phyloP scores from a whole-genome alignment of 2,329 filamentous ascomycete species.

The Bipolaris zeicola region DNA sequence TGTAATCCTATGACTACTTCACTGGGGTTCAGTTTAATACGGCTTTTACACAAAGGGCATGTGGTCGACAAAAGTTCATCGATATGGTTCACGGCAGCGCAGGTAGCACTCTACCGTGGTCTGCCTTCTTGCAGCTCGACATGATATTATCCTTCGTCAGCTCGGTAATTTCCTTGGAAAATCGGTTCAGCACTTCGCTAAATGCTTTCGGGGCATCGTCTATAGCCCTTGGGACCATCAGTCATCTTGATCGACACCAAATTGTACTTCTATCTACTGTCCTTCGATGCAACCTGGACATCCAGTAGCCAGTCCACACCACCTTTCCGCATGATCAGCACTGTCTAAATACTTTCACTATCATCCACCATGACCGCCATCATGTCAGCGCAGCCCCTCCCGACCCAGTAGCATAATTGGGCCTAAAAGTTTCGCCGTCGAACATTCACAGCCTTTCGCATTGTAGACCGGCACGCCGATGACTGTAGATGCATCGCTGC shows the following conservation, averaged over 20 bases:
- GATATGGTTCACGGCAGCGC: slow-evolving; percentile 44
- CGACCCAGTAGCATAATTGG: slow-evolving; percentile 30
- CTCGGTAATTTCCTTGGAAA: slow-evolving; percentile 52
- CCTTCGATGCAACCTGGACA: slow-evolving; percentile 45
- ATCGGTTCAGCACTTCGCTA: slow-evolving; percentile 48
- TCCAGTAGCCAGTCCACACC: slow-evolving; percentile 47
- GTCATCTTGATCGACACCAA: slow-evolving; percentile 50
- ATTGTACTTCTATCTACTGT: slow-evolving; percentile 52
- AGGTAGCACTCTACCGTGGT: slow-evolving; percentile 44
- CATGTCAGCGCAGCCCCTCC: slow-evolving; percentile 36
- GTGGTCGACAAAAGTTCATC: slow-evolving; percentile 50
- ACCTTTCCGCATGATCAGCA: slow-evolving; percentile 42
- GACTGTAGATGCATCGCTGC: slow-evolving; percentile 4
- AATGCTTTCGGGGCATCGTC: slow-evolving; percentile 45
- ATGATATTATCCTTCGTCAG: slow-evolving; percentile 45
- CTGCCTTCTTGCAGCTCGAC: slow-evolving; percentile 41
- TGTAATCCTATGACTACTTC: slow-evolving; percentile 46
- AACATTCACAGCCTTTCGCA: slow-evolving; percentile 28
- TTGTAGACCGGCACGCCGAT: slow-evolving; percentile 26
- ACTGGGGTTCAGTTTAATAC: slow-evolving; percentile 47
- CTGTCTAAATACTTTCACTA: slow-evolving; percentile 43
- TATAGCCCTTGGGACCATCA: slow-evolving; percentile 42
- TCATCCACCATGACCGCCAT: slow-evolving; percentile 39
- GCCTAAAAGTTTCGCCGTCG: slow-evolving; percentile 32
- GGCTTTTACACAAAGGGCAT: slow-evolving; percentile 45